phyloP scores from a whole-genome alignment of 129 eudicot species.

The Pittosporum tobira region DNA sequence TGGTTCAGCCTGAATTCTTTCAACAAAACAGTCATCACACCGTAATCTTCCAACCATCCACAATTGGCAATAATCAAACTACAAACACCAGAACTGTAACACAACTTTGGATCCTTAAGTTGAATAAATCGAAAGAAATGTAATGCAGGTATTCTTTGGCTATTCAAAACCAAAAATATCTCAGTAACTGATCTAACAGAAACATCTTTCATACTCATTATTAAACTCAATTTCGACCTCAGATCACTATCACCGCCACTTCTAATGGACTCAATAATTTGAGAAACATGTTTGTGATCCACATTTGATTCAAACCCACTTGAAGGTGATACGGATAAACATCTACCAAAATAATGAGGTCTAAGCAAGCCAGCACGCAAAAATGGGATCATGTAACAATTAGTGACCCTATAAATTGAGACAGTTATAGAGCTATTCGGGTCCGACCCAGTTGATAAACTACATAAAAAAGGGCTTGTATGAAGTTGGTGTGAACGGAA shows the following conservation, averaged over 20 bases:
- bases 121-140: slow-evolving; percentile 55
- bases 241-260: slow-evolving; percentile 31
- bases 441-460: slow-evolving; percentile 19
- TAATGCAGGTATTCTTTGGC: slow-evolving; percentile 33
- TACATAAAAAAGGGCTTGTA: background rate
- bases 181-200: slow-evolving; percentile 28
- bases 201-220: slow-evolving; percentile 17
- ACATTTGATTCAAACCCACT: slow-evolving; percentile 7
- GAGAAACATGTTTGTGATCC: slow-evolving; percentile 20
- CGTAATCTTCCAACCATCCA: slow-evolving; percentile 57
- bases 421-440: slow-evolving; percentile 8
- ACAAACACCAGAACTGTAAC: slow-evolving; percentile 38
- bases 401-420: background rate
- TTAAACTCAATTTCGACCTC: slow-evolving; percentile 23
- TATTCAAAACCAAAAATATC: slow-evolving; percentile 44
- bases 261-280: slow-evolving; percentile 38
- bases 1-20: slow-evolving; percentile 26
- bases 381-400: background rate
- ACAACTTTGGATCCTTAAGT: slow-evolving; percentile 20
- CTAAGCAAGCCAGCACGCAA: background rate
- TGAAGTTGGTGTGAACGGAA: slow-evolving; percentile 3
- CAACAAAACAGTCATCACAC: slow-evolving; percentile 39
- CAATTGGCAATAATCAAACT: slow-evolving; percentile 58
- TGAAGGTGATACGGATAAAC: slow-evolving; percentile 10
- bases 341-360: background rate